These are phyloP conservation scores for Neofusicoccum ribis DNA, from an alignment of 2,329 filamentous ascomycete genomes.

Conservation along the genomic window DNA sequence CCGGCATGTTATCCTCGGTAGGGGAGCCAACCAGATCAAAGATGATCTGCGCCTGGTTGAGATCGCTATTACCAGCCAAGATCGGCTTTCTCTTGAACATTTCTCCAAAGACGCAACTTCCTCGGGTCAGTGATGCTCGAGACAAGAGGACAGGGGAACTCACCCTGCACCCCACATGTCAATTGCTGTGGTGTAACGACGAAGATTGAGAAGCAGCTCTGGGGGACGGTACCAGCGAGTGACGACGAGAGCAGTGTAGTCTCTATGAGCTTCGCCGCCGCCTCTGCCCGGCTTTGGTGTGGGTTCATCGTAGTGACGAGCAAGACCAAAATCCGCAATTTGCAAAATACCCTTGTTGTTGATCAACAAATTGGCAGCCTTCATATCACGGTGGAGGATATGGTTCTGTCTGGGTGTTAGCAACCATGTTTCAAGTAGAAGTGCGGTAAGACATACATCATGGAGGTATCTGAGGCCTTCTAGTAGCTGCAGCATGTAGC, in stretches of 20 bases:
- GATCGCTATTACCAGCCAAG: constrained; percentile 82
- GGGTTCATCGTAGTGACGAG: constrained; percentile 85
- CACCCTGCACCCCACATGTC: constrained; percentile 98
- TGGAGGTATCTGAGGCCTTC: constrained; percentile 90
- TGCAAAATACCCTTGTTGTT: constrained; percentile 91
- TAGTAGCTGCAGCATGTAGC: constrained; percentile 91
- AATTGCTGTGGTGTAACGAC: constrained; percentile 93
- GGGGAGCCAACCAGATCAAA: constrained; percentile 91
- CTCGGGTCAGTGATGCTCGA: constrained; percentile 28
- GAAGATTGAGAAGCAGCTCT: constrained; percentile 83
- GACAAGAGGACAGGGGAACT: constrained; percentile 32
- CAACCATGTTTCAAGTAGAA: constrained; percentile 33
- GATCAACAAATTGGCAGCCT: constrained; percentile 95
- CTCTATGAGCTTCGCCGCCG: constrained; percentile 79
- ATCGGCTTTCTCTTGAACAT: constrained; percentile 96
- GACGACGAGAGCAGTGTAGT: constrained; percentile 96
- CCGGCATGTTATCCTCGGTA: constrained; percentile 88
- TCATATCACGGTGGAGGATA: constrained; percentile 97
- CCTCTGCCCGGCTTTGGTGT: constrained; percentile 75
- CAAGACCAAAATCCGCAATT: constrained; percentile 95
- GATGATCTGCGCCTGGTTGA: constrained; percentile 88
- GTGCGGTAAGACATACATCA: constrained; percentile 45
- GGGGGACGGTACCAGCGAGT: constrained; percentile 97
- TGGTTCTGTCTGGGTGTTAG: constrained; percentile 40
- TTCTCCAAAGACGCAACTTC: constrained; percentile 93